These are phyloP conservation scores for Flaveria linearis DNA, from an alignment of 129 eudicot genomes.

Conservation along the genomic window DNA sequence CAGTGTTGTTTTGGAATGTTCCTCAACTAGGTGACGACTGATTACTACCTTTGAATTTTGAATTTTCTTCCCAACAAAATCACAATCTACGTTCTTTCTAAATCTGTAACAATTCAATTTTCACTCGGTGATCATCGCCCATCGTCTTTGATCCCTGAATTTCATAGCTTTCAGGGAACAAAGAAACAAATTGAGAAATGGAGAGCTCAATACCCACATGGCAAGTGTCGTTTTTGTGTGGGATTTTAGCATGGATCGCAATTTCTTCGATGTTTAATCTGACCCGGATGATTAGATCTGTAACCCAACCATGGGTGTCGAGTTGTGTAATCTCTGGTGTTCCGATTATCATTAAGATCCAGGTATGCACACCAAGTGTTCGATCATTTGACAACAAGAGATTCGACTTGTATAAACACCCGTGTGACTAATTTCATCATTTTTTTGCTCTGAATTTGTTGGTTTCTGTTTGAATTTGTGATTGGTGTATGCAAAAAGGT, in stretches of 20 bases:
- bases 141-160: constrained; percentile 22
- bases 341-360: constrained; percentile 64
- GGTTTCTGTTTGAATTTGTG: too few relatives aligned
- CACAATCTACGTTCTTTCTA: background rate
- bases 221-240: constrained; percentile 62
- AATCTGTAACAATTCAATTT: constrained; percentile 2
- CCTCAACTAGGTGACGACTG: constrained; percentile 23
- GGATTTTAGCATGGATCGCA: constrained; percentile 63
- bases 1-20: constrained; percentile 20
- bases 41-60: constrained; percentile 14
- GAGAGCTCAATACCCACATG: constrained; percentile 60
- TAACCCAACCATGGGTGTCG: constrained; percentile 69
- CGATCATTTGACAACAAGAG: constrained; percentile 21
- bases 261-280: constrained; percentile 62
- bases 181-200: constrained; percentile 37
- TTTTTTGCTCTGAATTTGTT: background rate
- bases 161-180: background rate
- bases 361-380: constrained; percentile 55
- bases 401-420: constrained; percentile 2
- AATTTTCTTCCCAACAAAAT: constrained; percentile 21
- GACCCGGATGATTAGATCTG: constrained; percentile 67
- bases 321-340: constrained; percentile 50
- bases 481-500: too few relatives aligned
- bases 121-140: background rate
- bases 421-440: background rate